Percentiles rank a stretch among this genome's conserved stretches.
Evolutionary conservation across 352 stramenopile genomes (phyloP).

Genomic region (Pythium guiyangense): DNA sequence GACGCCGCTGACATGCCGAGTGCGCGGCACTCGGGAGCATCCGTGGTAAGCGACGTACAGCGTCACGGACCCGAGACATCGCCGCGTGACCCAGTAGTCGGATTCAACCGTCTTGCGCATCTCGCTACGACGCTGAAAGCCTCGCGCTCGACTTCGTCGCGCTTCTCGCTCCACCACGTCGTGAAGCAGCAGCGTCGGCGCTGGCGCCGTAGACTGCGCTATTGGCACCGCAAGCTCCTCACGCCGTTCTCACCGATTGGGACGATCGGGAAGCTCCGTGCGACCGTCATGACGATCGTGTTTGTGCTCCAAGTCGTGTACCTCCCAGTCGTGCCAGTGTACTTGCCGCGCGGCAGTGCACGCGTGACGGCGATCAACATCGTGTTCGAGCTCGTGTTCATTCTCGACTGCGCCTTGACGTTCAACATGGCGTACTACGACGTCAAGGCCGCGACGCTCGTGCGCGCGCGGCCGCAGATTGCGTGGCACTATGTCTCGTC

Average conservation of each 20-base stretch:
- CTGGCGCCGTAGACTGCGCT: not conserved
- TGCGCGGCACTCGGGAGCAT: too few species aligned
- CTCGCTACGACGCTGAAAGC: not conserved
- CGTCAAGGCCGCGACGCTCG: not conserved
- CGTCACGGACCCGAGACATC: too few species aligned
- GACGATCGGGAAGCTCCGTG: not conserved
- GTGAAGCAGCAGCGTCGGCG: not conserved
- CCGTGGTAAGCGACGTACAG: too few species aligned
- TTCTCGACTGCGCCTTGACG: not conserved
- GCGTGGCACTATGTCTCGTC: conserved; percentile 2
- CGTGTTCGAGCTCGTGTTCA: conserved; percentile 7
- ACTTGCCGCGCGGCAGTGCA: not conserved
- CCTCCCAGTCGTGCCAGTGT: conserved; percentile 3
- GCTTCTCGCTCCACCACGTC: not conserved
- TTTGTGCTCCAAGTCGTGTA: conserved; percentile 9
- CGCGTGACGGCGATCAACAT: conserved; percentile 6
- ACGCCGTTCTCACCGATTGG: conserved; percentile 4
- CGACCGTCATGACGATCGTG: not conserved
- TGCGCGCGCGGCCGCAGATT: conserved; percentile 3
- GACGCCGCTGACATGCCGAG: not conserved
- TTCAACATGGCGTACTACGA: conserved; percentile 13
- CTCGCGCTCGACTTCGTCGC: not conserved
- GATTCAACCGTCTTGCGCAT: not conserved
- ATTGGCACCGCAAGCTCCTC: not conserved
- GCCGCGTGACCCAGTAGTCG: too few species aligned